Percentiles rank a stretch among this genome's conserved stretches.
phyloP scores from a whole-genome alignment of 176 grass and related monocot genomes.

The Zea mays region DNA sequence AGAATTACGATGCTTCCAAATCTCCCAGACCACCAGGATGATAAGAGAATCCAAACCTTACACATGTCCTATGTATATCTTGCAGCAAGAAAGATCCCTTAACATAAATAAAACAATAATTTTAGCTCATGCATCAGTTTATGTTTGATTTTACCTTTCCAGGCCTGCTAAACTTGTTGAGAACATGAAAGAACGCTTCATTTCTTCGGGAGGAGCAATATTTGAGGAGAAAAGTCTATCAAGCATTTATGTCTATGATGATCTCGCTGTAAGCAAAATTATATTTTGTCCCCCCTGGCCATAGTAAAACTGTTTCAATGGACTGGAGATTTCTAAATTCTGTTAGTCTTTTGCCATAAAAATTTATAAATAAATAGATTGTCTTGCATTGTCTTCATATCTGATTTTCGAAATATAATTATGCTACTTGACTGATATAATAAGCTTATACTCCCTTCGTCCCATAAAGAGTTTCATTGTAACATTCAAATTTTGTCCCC shows the following conservation, averaged over 20 bases:
- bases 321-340: conserved; percentile 10
- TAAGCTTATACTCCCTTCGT: background rate
- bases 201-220: conserved; percentile 72
- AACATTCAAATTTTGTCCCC: background rate
- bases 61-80: background rate
- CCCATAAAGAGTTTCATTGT: background rate
- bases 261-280: conserved; percentile 68
- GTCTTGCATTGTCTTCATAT: background rate
- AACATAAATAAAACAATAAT: background rate
- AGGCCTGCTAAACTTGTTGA: conserved; percentile 89
- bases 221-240: conserved; percentile 68
- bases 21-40: no score
- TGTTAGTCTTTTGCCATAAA: background rate
- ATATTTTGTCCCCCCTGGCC: background rate
- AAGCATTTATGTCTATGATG: conserved; percentile 62
- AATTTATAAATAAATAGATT: conserved; percentile 12
- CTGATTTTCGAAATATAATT: conserved; percentile 7
- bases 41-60: no score
- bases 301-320: conserved; percentile 14
- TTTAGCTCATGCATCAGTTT: conserved; percentile 14
- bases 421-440: background rate
- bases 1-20: no score
- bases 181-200: conserved; percentile 76
- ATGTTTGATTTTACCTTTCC: conserved; percentile 21
- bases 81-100: background rate